A percentile compares a stretch with the other conserved stretches of the same genome.
Evolutionary conservation across 257 asterid genomes (phyloP).

Genomic region (Solanum medicagineum): DNA sequence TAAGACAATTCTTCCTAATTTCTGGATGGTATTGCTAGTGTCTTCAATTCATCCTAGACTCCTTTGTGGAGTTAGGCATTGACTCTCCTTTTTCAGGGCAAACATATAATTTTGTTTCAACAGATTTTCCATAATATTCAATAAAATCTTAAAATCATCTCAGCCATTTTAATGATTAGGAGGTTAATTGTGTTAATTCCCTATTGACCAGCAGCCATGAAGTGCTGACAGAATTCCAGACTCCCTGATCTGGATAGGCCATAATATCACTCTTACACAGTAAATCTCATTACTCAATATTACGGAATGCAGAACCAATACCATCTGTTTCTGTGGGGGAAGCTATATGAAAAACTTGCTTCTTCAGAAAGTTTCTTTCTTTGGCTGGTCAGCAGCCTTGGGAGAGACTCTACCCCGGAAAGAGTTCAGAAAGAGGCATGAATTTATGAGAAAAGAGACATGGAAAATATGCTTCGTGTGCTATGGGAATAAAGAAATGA

Average conservation of each 20-base stretch:
- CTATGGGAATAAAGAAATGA: background rate
- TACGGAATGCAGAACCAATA: background rate
- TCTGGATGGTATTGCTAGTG: background rate
- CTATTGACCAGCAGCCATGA: background rate
- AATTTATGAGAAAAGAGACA: background rate
- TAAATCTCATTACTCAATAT: background rate
- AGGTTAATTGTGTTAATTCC: background rate
- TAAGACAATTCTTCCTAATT: background rate
- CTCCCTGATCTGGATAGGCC: background rate
- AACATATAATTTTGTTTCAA: background rate
- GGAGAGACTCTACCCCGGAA: background rate
- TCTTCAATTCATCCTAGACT: background rate
- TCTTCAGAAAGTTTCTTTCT: background rate
- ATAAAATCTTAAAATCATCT: background rate
- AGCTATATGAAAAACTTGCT: background rate
- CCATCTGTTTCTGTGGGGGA: background rate
- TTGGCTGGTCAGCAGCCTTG: background rate
- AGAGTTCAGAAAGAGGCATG: background rate
- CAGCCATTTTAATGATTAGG: background rate
- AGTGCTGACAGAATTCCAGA: background rate
- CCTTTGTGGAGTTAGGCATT: background rate
- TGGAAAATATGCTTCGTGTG: background rate
- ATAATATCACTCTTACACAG: background rate
- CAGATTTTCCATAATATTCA: background rate
- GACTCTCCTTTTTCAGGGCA: background rate